Percentiles rank a stretch among this genome's conserved stretches.
Conservation (phyloP, 1,139 yeast genomes). For the Pichia sp. region DNA sequence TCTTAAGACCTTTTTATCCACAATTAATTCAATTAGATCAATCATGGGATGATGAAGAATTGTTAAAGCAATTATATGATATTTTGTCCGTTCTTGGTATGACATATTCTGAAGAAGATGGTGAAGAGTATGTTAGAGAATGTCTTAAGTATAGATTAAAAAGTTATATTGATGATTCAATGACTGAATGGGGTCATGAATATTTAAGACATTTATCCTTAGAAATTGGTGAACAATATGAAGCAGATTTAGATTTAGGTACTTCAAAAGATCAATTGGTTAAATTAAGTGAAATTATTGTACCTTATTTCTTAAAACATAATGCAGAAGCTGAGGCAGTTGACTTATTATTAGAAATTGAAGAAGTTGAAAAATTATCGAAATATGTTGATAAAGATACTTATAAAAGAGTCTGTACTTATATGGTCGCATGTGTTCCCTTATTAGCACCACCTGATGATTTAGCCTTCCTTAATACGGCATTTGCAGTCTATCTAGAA, state of each 20-base stretch:
- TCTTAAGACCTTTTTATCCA: constrained; percentile 82
- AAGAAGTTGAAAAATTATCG: constrained; percentile 75
- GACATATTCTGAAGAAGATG: constrained; percentile 80
- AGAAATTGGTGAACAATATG: constrained; percentile 84
- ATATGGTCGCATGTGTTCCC: constrained; percentile 94
- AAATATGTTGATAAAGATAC: constrained; percentile 82
- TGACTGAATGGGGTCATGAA: constrained; percentile 96
- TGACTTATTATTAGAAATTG: constrained; percentile 84
- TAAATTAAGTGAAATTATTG: constrained; percentile 66
- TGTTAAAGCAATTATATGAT: constrained; percentile 61
- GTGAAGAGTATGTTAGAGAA: constrained; percentile 51
- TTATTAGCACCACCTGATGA: constrained; percentile 95
- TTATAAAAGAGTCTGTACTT: constrained; percentile 82
- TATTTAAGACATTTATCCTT: constrained; percentile 92
- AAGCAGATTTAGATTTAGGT: constrained; percentile 43
- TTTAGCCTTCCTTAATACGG: constrained; percentile 77
- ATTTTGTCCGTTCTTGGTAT: constrained; percentile 88
- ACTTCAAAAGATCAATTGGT: constrained; percentile 35
- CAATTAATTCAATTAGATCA: constrained; percentile 53
- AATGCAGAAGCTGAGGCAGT: constrained; percentile 99
- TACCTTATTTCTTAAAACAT: constrained; percentile 86
- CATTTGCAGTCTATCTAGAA: constrained; percentile 77
- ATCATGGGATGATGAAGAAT: constrained; percentile 43
- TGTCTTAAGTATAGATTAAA: constrained; percentile 76
- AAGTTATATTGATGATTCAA: constrained; percentile 48